These are phyloP conservation scores for Obba rivulosa DNA, from an alignment of 768 basidiomycete genomes.

Conservation along the genomic window DNA sequence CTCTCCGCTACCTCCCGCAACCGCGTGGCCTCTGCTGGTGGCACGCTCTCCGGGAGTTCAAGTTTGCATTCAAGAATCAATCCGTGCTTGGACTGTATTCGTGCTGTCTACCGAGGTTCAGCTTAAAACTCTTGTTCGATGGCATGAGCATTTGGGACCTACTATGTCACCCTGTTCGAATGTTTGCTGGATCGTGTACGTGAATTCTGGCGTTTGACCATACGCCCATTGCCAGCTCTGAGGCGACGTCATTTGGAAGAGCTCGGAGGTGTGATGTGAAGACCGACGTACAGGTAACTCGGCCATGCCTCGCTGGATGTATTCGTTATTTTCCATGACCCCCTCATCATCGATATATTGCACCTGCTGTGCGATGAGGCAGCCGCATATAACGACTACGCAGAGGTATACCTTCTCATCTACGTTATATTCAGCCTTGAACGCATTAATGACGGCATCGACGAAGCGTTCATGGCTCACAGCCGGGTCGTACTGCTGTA, in stretches of 20 bases:
- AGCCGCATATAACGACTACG: background rate
- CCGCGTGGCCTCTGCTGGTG: slow-evolving; percentile 9
- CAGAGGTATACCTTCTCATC: slow-evolving; percentile 28
- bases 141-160: slow-evolving; percentile 6
- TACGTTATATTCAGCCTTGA: slow-evolving; percentile 51
- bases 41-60: slow-evolving; percentile 10
- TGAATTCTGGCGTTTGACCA: slow-evolving; percentile 93
- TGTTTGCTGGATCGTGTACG: slow-evolving; percentile 41
- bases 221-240: slow-evolving; percentile 93
- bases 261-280: too few species aligned
- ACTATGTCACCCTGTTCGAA: slow-evolving; percentile 39
- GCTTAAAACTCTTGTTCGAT: background rate
- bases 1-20: slow-evolving; percentile 20
- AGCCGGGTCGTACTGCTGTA: slow-evolving; percentile 45
- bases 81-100: slow-evolving; percentile 62
- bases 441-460: slow-evolving; percentile 61
- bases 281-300: slow-evolving; percentile 66
- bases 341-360: slow-evolving; percentile 39
- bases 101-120: slow-evolving; percentile 31
- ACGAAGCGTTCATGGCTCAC: slow-evolving; percentile 70
- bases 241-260: too few species aligned
- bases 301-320: slow-evolving; percentile 62
- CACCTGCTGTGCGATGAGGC: slow-evolving; percentile 10
- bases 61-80: slow-evolving; percentile 48
- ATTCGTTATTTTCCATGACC: slow-evolving; percentile 41